A percentile compares a stretch with the other conserved stretches of the same genome.
phyloP scores from a whole-genome alignment of 371 early-diverging fungal genomes.

The Lichtheimia ramosa region DNA sequence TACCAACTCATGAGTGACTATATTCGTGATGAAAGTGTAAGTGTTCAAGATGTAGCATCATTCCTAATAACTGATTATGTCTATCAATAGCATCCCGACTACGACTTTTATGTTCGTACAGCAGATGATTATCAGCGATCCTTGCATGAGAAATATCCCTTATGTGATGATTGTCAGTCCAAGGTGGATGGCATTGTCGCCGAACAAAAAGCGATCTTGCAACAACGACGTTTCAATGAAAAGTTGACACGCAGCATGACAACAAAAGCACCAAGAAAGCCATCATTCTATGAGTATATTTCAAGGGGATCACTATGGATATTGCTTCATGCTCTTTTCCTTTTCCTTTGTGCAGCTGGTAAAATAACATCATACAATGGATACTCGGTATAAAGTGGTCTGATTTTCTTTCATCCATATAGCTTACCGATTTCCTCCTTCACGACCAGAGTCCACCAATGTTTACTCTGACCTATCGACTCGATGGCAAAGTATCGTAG shows the following conservation, averaged over 20 bases:
- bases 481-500: no score
- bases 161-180: constrained; percentile 20
- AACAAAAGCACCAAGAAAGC: constrained; percentile 13
- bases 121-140: constrained; percentile 15
- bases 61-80: no score
- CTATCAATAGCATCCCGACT: constrained; percentile 16
- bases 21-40: constrained; percentile 21
- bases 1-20: constrained; percentile 27
- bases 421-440: constrained; percentile 3
- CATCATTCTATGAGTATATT: constrained; percentile 3
- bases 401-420: neutral
- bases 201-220: constrained; percentile 12
- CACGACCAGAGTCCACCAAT: neutral
- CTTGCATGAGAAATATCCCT: constrained; percentile 20
- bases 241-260: constrained; percentile 10
- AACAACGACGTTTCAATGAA: constrained; percentile 14
- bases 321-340: constrained; percentile 1
- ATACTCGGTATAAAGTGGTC: neutral
- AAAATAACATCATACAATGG: neutral
- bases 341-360: constrained; percentile 12
- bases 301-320: constrained; percentile 9
- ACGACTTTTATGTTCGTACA: constrained; percentile 8
- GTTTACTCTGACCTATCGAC: neutral
- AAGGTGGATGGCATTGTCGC: constrained; percentile 13
- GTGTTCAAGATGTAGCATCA: neutral